A percentile compares a stretch with the other conserved stretches of the same genome.
Conservation (phyloP, 2,329 filamentous ascomycete species). For the Talaromyces sp. region DNA sequence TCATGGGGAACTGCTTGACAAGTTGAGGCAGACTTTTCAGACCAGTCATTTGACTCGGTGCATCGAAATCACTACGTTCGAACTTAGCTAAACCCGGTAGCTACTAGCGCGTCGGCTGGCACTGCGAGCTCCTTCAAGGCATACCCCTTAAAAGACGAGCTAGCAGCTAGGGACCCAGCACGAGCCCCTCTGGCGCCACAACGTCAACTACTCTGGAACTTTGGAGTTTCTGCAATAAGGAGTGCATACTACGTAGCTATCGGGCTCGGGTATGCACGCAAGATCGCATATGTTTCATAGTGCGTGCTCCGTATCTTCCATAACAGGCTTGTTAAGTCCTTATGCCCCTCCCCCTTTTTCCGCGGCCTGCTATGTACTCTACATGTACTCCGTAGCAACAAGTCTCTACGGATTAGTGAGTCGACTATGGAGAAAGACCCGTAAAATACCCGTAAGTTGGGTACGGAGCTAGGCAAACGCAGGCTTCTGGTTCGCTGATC, state of each 20-base stretch:
- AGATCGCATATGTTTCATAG: not conserved
- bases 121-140: slow-evolving; percentile 1
- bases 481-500: slow-evolving; percentile 13
- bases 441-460: slow-evolving; percentile 1
- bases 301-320: not conserved
- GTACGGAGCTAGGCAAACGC: not conserved
- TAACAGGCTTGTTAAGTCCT: not conserved
- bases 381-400: not conserved
- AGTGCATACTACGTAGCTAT: not conserved
- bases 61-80: too few relatives aligned
- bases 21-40: not conserved
- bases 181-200: slow-evolving; percentile 15
- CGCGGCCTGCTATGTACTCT: not conserved
- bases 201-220: not conserved
- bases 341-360: slow-evolving; percentile 2
- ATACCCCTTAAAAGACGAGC: slow-evolving; percentile 10
- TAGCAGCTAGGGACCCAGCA: slow-evolving; percentile 7
- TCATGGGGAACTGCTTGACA: not conserved
- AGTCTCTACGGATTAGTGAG: not conserved
- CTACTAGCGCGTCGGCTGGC: not conserved
- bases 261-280: not conserved
- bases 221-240: not conserved
- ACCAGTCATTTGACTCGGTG: too few relatives aligned
- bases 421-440: not conserved
- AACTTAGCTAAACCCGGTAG: not conserved